Base-by-base conservation (phyloP, 2,329 filamentous ascomycete species). In the Aspergillus cejpii region DNA sequence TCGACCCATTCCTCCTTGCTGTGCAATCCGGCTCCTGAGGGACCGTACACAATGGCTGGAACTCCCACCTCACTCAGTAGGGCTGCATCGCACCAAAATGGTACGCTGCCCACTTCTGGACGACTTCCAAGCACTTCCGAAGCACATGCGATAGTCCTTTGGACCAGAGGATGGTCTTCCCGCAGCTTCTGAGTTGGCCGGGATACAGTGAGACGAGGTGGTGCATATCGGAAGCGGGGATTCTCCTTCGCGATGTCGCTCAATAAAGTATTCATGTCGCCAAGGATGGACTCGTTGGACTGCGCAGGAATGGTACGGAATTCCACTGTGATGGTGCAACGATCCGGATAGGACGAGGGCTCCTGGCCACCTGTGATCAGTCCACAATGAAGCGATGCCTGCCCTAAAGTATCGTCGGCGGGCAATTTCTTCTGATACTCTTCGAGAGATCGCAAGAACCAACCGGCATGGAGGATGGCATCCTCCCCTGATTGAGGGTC, bases 11-110 rank as follows among this genome's bases (percentile, higher is more conserved):
- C 75, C 44, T 74, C 68, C 39, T 72, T 74, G 1, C 62, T 65
- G 51, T 79, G 74, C 3, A 78, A 49, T 0, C 76, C 76, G n/a
- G 69, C 65, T 0, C 74, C 75, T 6, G 54, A 58, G 0, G 73
- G 73, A 0, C 75, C 73, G 55, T 68, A 76, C 1, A 78, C 61
- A 12, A 78, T 57, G 0, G 67, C 58, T 0, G 73, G 67, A 21
- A 77, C 73, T 0, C 73, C 75, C 11, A 57, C 61, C 14, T 69
- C 62, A 1, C 65, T 61, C 1, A 78, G 49, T 10, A 77, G 54
- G 1, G 74, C 74, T n/a, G 68, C 72, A 52, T 78, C 74, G 0
- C 72, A 74, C 76, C 74, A 78, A 48, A 67, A 76, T 0, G 66
- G 53, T 1, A 55, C 65, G 5, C 62, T 64, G 1, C 42, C 21